phyloP scores from a whole-genome alignment of 495 filamentous ascomycete genomes.

The Lentithecium fluviatile region DNA sequence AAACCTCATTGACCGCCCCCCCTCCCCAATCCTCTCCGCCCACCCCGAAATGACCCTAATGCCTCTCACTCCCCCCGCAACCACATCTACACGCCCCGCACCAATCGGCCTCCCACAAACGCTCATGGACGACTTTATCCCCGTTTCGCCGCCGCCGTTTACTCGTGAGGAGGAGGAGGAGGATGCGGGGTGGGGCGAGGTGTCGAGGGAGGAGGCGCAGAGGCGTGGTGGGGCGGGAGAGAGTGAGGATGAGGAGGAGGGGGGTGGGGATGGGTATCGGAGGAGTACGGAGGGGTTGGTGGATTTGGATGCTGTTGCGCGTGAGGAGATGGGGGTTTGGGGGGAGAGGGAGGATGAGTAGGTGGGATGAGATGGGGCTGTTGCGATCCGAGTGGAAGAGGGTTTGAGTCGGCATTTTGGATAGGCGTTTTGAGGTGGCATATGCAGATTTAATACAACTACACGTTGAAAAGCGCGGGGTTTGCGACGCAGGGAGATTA shows the following conservation, averaged over 20 bases:
- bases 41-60: slow-evolving; percentile 26
- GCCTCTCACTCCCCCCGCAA: slow-evolving; percentile 11
- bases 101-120: slow-evolving; percentile 16
- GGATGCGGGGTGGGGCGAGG: slow-evolving; percentile 31
- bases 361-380: background rate
- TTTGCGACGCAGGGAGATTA: too few species aligned
- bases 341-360: slow-evolving; percentile 21
- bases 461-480: too few species aligned
- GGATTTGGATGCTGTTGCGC: slow-evolving; percentile 28
- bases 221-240: slow-evolving; percentile 5
- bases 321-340: slow-evolving; percentile 33
- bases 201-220: slow-evolving; percentile 21
- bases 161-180: slow-evolving; percentile 15
- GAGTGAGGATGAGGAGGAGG: slow-evolving; percentile 2
- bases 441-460: too few species aligned
- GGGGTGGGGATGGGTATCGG: background rate
- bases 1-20: background rate
- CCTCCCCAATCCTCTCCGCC: background rate
- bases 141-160: slow-evolving; percentile 19
- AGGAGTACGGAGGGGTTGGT: slow-evolving; percentile 12
- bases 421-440: too few species aligned
- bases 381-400: too few species aligned
- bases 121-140: slow-evolving; percentile 29
- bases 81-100: background rate
- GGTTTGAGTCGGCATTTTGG: too few species aligned